These are phyloP conservation scores for Martiniozyma abietophila DNA, from an alignment of 805 yeast genomes.

Conservation along the genomic window DNA sequence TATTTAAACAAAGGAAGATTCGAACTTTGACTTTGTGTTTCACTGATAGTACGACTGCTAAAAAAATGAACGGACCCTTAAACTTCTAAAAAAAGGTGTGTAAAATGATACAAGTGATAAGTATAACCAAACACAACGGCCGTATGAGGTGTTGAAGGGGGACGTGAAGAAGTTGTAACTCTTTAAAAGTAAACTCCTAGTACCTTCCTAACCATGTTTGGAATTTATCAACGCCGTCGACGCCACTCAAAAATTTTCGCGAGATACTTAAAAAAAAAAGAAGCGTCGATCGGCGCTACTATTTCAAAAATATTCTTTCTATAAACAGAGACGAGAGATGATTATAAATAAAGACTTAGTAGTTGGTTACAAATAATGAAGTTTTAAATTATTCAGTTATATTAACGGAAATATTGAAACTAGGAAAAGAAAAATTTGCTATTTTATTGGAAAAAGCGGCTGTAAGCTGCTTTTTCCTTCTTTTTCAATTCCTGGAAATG, in stretches of 20 bases:
- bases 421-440: neutral
- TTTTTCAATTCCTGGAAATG: constrained; percentile 45
- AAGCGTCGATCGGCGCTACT: constrained; percentile 6
- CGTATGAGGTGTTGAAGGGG: neutral
- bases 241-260: constrained; percentile 4
- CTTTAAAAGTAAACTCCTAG: neutral
- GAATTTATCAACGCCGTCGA: constrained; percentile 5
- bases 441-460: constrained; percentile 46
- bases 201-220: constrained; percentile 3
- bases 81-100: neutral
- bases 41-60: too few relatives aligned
- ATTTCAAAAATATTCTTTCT: neutral
- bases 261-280: too few relatives aligned
- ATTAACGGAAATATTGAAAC: too few relatives aligned
- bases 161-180: constrained; percentile 2
- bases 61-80: constrained; percentile 3
- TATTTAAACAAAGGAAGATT: too few relatives aligned
- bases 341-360: too few relatives aligned
- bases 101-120: neutral
- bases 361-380: too few relatives aligned
- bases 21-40: too few relatives aligned
- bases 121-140: neutral
- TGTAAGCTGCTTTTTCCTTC: constrained; percentile 64
- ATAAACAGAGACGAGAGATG: too few relatives aligned
- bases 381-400: too few relatives aligned